A percentile compares a stretch with the other conserved stretches of the same genome.
phyloP scores from a whole-genome alignment of 2,329 filamentous ascomycete genomes.

The Cercospora sojina region DNA sequence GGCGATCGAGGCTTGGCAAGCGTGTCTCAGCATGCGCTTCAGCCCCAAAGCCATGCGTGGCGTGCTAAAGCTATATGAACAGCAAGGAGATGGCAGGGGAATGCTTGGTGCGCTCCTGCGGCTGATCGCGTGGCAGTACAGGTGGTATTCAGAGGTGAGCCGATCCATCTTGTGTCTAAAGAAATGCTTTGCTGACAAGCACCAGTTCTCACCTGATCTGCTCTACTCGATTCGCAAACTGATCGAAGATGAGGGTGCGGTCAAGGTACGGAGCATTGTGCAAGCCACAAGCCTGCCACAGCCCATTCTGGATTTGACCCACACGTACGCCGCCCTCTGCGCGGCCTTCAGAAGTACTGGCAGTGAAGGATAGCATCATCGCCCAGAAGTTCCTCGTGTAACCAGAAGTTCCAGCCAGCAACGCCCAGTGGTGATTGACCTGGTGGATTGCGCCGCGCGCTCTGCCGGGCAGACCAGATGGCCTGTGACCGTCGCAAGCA shows the following conservation, averaged over 20 bases:
- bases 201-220: constrained; percentile 84
- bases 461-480: not conserved
- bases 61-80: constrained; percentile 76
- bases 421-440: not conserved
- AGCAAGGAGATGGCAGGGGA: constrained; percentile 73
- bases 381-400: not conserved
- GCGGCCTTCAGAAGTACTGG: constrained; percentile 93
- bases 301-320: constrained; percentile 87
- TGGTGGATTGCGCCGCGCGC: not conserved
- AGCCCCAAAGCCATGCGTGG: constrained; percentile 89
- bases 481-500: not conserved
- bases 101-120: constrained; percentile 83
- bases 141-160: constrained; percentile 92
- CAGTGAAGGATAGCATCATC: constrained; percentile 61
- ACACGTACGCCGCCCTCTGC: constrained; percentile 93
- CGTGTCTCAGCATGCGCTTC: constrained; percentile 83
- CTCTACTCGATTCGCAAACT: constrained; percentile 84
- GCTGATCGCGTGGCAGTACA: constrained; percentile 95
- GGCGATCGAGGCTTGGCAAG: constrained; percentile 87
- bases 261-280: constrained; percentile 96
- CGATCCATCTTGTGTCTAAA: too few relatives aligned
- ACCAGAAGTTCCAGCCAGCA: not conserved
- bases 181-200: constrained; percentile 8
- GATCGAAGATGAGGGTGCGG: constrained; percentile 95
- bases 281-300: constrained; percentile 94